Base-by-base conservation (phyloP, 257 asterid genomes). In the Scutellaria baicalensis region DNA sequence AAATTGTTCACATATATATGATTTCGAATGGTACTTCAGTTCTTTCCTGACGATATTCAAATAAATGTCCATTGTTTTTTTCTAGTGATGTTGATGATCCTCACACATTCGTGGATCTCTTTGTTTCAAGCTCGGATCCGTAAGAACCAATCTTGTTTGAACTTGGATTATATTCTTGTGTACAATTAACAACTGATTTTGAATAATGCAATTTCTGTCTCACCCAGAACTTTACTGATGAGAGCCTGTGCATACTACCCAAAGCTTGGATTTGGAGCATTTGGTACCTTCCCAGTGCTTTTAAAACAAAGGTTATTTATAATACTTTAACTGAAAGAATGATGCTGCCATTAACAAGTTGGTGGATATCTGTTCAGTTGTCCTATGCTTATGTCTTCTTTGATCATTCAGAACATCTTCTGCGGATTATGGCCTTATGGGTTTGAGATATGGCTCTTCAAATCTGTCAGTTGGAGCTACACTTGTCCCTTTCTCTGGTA, bases 361-460 rank as follows among this genome's bases (percentile, higher is more conserved):
- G 59, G 43, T 17, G 23, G 76, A 74, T 27, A 39, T 68, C 56
- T 33, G 66, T 65, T 49, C 23, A 55, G 18, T 51, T 61, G 61
- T 54, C 59, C 54, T n/a, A 44, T 62, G 59, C 71, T 52, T 78
- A 70, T 31, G 60, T 64, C 51, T 39, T 85, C 64, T 61, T 78
- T 82, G 75, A 67, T 42, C 58, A 47, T 74, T 77, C 90, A 89
- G 96, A 79, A 73, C 82, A 66, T 76, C 88, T 69, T 64, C 90
- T 35, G 86, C 83, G 72, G 97, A 87, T 87, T 78, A 85, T 77
- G 96, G 97, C 55, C 54, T 83, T 57, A 80, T 92, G 88, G 97
- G 97, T 75, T 75, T 92, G 90, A 86, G 97, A 87, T 91, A 91
- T 81, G 97, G 97, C 72, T 89, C 97, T 56, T 66, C 96, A 67